Evolutionary conservation across 495 filamentous ascomycete species (phyloP).

Genomic region (Aspergillus haitiensis): DNA sequence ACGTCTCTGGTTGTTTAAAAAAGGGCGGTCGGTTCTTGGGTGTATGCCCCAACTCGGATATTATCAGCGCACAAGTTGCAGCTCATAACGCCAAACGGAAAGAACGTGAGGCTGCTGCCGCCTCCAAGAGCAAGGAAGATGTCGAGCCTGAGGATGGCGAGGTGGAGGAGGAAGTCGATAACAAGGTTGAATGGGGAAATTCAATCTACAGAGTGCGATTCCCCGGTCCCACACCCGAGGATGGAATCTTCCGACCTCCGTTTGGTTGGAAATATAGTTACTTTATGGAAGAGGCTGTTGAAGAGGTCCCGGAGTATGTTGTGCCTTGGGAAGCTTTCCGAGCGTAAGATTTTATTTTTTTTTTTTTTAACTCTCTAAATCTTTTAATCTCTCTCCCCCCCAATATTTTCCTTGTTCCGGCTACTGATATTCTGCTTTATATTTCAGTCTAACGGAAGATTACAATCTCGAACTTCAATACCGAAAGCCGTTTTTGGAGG

Average conservation of each 20-base stretch:
- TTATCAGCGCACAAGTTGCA: conserved; percentile 66
- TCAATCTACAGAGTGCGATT: conserved; percentile 87
- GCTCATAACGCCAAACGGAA: conserved; percentile 64
- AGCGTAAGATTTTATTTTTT: conserved; percentile 50
- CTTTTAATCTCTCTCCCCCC: background rate
- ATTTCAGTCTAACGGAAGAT: conserved; percentile 72
- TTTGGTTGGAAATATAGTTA: conserved; percentile 98
- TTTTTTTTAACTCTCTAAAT: background rate
- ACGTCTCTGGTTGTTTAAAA: conserved; percentile 84
- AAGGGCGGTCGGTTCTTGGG: conserved; percentile 94
- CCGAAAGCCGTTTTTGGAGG: conserved; percentile 81
- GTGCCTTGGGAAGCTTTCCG: conserved; percentile 98
- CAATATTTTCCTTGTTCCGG: background rate
- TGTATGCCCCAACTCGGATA: conserved; percentile 89
- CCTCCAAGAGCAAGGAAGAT: conserved; percentile 27
- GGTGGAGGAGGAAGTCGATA: conserved; percentile 44
- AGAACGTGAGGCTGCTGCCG: conserved; percentile 33
- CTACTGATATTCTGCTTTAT: conserved; percentile 25
- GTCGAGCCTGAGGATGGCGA: conserved; percentile 49
- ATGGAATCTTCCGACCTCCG: conserved; percentile 84
- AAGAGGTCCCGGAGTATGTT: conserved; percentile 95
- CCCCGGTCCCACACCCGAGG: conserved; percentile 68
- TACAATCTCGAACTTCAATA: conserved; percentile 95
- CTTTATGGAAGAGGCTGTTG: conserved; percentile 91
- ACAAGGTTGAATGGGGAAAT: conserved; percentile 81